Conservation (phyloP, 2,329 filamentous ascomycete species). For the Xylariaceae sp. region DNA sequence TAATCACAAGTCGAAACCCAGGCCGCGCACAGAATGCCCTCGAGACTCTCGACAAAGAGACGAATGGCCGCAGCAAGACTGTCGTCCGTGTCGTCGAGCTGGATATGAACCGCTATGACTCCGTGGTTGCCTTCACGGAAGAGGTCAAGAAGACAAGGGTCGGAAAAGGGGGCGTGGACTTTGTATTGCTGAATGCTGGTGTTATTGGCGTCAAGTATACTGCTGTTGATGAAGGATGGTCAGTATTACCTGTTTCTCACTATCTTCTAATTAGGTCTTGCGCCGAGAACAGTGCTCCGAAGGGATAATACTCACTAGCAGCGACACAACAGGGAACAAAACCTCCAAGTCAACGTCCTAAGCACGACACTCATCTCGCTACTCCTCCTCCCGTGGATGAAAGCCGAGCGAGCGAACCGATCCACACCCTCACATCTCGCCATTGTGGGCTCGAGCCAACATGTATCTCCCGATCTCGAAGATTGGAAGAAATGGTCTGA, state of each 20-base stretch:
- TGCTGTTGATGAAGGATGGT: constrained; percentile 28
- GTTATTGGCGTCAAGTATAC: constrained; percentile 19
- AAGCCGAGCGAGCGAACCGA: constrained; percentile 23
- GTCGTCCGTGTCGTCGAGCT: constrained; percentile 24
- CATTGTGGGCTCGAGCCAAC: constrained; percentile 23
- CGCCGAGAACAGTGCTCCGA: too few species aligned
- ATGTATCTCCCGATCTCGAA: constrained; percentile 18
- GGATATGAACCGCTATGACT: constrained; percentile 27
- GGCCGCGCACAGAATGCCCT: constrained; percentile 38
- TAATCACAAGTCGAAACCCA: constrained; percentile 39
- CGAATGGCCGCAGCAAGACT: constrained; percentile 16
- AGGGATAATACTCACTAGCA: background rate
- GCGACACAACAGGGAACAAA: constrained; percentile 40
- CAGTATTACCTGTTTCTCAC: constrained; percentile 6
- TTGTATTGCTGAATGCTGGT: constrained; percentile 28
- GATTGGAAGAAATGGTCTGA: constrained; percentile 19
- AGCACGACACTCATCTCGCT: constrained; percentile 54
- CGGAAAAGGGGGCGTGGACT: constrained; percentile 24
- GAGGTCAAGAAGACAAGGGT: constrained; percentile 21
- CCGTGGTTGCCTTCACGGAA: constrained; percentile 23
- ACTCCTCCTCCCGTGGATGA: constrained; percentile 49
- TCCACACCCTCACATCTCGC: constrained; percentile 24
- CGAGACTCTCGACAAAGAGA: constrained; percentile 32
- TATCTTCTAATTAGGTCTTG: background rate
- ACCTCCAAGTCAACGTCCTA: constrained; percentile 57